Percentiles rank a stretch among this genome's conserved stretches.
Evolutionary conservation across 352 stramenopile genomes (phyloP).

Genomic region (Pythium plurisporium): DNA sequence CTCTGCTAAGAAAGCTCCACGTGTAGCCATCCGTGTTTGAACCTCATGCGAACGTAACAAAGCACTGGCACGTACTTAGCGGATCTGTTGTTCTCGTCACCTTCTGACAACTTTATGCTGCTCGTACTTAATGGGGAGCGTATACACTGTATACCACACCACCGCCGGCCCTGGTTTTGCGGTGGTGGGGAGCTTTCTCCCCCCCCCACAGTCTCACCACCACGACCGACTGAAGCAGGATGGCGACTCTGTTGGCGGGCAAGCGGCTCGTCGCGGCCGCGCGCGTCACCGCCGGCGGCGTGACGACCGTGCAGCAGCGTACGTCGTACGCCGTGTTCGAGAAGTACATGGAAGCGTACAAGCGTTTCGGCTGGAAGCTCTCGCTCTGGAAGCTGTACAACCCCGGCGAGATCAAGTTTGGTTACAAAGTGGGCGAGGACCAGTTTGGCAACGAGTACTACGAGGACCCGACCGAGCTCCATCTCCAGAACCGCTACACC

Average conservation of each 20-base stretch:
- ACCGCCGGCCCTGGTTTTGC: slow-evolving; percentile 3
- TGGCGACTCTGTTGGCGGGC: slow-evolving; percentile 27
- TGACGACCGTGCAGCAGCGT: slow-evolving; percentile 36
- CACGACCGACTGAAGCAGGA: slow-evolving; percentile 3
- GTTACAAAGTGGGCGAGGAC: slow-evolving; percentile 72
- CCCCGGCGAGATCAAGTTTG: slow-evolving; percentile 85
- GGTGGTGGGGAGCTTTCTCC: slow-evolving; percentile 15
- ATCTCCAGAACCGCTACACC: slow-evolving; percentile 77
- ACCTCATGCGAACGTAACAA: slow-evolving; percentile 12
- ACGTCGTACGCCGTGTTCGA: slow-evolving; percentile 74
- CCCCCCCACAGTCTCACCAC: neutral
- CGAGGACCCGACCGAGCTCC: slow-evolving; percentile 74
- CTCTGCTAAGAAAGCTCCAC: slow-evolving; percentile 12
- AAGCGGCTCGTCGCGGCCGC: slow-evolving; percentile 21
- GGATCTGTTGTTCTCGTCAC: neutral
- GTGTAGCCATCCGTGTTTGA: neutral
- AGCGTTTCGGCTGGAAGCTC: slow-evolving; percentile 76
- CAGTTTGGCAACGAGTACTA: slow-evolving; percentile 87
- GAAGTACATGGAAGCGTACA: slow-evolving; percentile 80
- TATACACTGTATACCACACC: too few species aligned
- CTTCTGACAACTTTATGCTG: neutral
- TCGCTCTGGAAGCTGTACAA: slow-evolving; percentile 89
- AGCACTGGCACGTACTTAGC: neutral
- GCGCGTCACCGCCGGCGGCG: neutral
- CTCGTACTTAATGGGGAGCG: slow-evolving; percentile 3